Conservation (phyloP, 192 early-diverging fungal species). For the Coemansia nantahalensis region DNA sequence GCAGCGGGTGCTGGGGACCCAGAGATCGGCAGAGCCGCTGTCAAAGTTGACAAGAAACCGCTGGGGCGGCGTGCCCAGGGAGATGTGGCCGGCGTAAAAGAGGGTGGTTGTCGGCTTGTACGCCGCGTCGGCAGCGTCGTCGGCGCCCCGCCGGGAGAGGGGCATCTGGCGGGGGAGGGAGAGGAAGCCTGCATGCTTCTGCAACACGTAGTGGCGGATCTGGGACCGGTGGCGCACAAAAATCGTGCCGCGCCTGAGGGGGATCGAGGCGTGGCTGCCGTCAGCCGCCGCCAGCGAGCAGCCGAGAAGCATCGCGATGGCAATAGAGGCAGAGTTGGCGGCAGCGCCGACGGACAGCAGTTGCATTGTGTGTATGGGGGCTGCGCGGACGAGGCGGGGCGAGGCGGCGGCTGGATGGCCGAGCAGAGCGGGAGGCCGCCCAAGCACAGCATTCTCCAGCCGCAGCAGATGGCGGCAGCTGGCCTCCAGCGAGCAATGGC, state of each 20-base stretch:
- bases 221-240: constrained; percentile 38
- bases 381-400: too few species aligned
- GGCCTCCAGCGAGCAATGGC: too few species aligned
- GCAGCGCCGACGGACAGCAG: too few species aligned
- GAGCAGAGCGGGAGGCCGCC: too few species aligned
- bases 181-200: constrained; percentile 34
- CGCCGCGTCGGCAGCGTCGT: neutral
- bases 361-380: too few species aligned
- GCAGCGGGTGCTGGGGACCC: constrained; percentile 59
- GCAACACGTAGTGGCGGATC: constrained; percentile 14
- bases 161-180: neutral
- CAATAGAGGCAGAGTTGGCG: neutral
- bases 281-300: neutral
- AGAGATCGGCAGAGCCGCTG: constrained; percentile 67
- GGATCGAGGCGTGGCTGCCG: constrained; percentile 31
- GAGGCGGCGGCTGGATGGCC: too few species aligned
- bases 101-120: constrained; percentile 47
- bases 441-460: too few species aligned
- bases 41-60: constrained; percentile 66
- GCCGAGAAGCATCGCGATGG: constrained; percentile 4
- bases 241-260: constrained; percentile 31
- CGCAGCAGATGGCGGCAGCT: too few species aligned
- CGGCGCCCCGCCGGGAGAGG: neutral
- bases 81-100: constrained; percentile 66
- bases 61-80: constrained; percentile 62